Conservation (phyloP, 2,329 filamentous ascomycete genomes). For the Penicillium decumbens region DNA sequence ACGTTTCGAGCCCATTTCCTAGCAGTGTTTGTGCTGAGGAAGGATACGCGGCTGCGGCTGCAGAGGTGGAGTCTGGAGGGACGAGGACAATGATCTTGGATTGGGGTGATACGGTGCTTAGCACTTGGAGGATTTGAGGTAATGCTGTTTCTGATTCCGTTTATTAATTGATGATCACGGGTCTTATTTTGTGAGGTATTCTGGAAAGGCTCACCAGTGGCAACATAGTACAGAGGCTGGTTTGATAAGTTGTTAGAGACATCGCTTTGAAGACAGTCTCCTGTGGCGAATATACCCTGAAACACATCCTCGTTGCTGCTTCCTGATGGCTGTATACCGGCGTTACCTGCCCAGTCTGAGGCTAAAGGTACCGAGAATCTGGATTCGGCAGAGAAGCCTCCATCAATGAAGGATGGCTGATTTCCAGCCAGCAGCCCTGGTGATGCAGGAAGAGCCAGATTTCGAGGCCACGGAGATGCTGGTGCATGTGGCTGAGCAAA, state of each 20-base stretch:
- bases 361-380: background rate
- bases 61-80: constrained; percentile 4
- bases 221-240: constrained; percentile 17
- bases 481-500: background rate
- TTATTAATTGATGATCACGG: background rate
- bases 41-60: background rate
- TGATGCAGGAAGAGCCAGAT: background rate
- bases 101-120: constrained; percentile 13
- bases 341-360: too few species aligned
- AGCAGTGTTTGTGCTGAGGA: background rate
- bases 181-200: too few species aligned
- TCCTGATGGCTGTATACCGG: background rate
- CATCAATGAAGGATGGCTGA: background rate
- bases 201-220: constrained; percentile 13
- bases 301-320: background rate
- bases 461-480: background rate
- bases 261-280: background rate
- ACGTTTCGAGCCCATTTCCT: background rate
- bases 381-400: background rate
- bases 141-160: constrained; percentile 14
- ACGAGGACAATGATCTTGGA: constrained; percentile 20
- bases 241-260: background rate
- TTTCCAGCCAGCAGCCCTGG: background rate
- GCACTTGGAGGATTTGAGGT: constrained; percentile 17
- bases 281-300: background rate